phyloP scores from a whole-genome alignment of 768 basidiomycete species.

The Leccinum barrowsii region DNA sequence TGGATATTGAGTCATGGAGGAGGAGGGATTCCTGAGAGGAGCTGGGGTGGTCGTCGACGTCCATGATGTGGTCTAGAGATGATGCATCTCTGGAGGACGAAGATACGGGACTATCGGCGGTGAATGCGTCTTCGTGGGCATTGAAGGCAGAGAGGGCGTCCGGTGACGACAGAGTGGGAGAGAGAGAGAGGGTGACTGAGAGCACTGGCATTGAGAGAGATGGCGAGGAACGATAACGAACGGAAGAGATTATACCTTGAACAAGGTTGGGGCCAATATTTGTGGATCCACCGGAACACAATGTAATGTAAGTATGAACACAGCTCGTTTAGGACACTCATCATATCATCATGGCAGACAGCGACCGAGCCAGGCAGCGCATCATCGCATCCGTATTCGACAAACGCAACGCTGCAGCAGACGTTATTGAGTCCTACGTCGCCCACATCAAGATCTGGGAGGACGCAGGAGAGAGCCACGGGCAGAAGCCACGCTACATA shows the following conservation, averaged over 20 bases:
- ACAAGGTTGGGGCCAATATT: not conserved
- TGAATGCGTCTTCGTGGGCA: conserved; percentile 27
- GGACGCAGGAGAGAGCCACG: conserved; percentile 69
- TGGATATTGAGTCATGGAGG: conserved; percentile 20
- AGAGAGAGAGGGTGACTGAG: conserved; percentile 18
- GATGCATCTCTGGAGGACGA: conserved; percentile 33
- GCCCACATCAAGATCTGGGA: conserved; percentile 94
- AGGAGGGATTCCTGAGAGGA: conserved; percentile 29
- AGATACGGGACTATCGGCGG: conserved; percentile 28
- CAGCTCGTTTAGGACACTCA: conserved; percentile 9
- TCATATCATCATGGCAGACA: conserved; percentile 35
- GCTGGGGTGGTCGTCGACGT: conserved; percentile 19
- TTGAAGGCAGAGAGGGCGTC: conserved; percentile 32
- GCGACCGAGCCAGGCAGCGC: conserved; percentile 53
- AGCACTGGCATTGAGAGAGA: conserved; percentile 17
- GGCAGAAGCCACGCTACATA: conserved; percentile 85
- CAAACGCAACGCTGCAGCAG: conserved; percentile 59
- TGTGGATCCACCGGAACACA: conserved; percentile 6
- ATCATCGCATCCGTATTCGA: conserved; percentile 86
- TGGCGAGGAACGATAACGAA: conserved; percentile 1
- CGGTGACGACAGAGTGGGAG: conserved; percentile 31
- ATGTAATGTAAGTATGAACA: not conserved
- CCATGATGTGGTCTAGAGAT: conserved; percentile 28
- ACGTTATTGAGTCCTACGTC: conserved; percentile 75
- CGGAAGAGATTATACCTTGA: conserved; percentile 8